These are phyloP conservation scores for Thyridium curvatum DNA, from an alignment of 2,329 filamentous ascomycete genomes.

Conservation along the genomic window DNA sequence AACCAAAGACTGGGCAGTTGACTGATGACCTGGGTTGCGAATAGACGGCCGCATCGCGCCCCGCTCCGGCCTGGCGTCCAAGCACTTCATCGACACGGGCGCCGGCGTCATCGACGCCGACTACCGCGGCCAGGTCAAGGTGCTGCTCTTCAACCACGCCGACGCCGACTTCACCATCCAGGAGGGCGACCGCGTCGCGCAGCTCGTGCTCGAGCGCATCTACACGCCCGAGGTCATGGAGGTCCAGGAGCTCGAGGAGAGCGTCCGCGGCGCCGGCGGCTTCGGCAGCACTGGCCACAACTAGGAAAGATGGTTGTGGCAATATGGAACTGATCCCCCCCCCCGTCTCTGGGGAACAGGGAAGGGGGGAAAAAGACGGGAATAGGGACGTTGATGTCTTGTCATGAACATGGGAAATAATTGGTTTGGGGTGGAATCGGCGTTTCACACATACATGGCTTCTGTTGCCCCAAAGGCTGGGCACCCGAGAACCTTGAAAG, in stretches of 20 bases:
- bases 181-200: slow-evolving; percentile 85
- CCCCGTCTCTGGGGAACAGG: too few relatives aligned
- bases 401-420: too few relatives aligned
- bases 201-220: slow-evolving; percentile 90
- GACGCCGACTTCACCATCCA: slow-evolving; percentile 76
- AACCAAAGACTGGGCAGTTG: too few relatives aligned
- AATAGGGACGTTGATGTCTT: too few relatives aligned
- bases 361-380: not conserved
- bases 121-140: slow-evolving; percentile 90
- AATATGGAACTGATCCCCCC: too few relatives aligned
- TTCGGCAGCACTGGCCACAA: slow-evolving; percentile 76
- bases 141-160: slow-evolving; percentile 88
- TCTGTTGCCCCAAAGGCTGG: too few relatives aligned
- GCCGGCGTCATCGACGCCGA: slow-evolving; percentile 97
- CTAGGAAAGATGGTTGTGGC: too few relatives aligned
- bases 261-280: slow-evolving; percentile 81
- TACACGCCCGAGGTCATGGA: slow-evolving; percentile 90
- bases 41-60: slow-evolving; percentile 84
- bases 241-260: slow-evolving; percentile 82
- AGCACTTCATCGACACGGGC: slow-evolving; percentile 94
- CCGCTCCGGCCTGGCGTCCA: slow-evolving; percentile 82
- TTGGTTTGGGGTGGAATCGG: too few relatives aligned
- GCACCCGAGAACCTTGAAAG: too few relatives aligned
- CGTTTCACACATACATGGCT: too few relatives aligned
- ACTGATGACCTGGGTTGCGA: not conserved